Evolutionary conservation across 2,329 filamentous ascomycete species (phyloP).

Genomic region (Ascochyta pisi): DNA sequence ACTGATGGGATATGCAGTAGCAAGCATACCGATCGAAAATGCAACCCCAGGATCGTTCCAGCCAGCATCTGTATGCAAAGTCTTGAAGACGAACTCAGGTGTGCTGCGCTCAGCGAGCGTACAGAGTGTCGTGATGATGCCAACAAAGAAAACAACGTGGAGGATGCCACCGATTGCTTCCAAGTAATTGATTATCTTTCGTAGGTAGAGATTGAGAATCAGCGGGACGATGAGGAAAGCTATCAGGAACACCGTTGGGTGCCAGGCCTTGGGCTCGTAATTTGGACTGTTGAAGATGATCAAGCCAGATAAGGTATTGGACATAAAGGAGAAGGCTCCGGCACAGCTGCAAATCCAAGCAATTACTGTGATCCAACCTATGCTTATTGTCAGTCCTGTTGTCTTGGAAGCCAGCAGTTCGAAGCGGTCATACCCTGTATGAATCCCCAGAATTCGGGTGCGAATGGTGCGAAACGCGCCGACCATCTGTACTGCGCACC

Average conservation of each 20-base stretch:
- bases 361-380: slow-evolving; percentile 51
- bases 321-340: slow-evolving; percentile 34
- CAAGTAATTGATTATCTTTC: slow-evolving; percentile 52
- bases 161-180: slow-evolving; percentile 57
- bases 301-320: slow-evolving; percentile 36
- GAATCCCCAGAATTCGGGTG: slow-evolving; percentile 32
- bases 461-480: slow-evolving; percentile 32
- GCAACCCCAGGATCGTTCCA: slow-evolving; percentile 55
- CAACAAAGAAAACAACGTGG: slow-evolving; percentile 59
- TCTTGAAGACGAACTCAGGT: slow-evolving; percentile 52
- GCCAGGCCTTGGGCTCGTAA: slow-evolving; percentile 54
- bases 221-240: slow-evolving; percentile 50
- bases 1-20: slow-evolving; percentile 41
- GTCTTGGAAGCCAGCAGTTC: too few species aligned
- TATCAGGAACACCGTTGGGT: slow-evolving; percentile 58
- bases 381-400: neutral
- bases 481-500: slow-evolving; percentile 46
- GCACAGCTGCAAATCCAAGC: slow-evolving; percentile 47
- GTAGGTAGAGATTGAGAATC: slow-evolving; percentile 54
- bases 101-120: neutral
- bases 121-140: slow-evolving; percentile 43
- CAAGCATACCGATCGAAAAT: slow-evolving; percentile 48
- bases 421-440: slow-evolving; percentile 30
- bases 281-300: slow-evolving; percentile 47
- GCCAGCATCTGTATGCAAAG: slow-evolving; percentile 52